These are phyloP conservation scores for Macrolepiota albuminosa DNA, from an alignment of 768 basidiomycete species.

Conservation along the genomic window DNA sequence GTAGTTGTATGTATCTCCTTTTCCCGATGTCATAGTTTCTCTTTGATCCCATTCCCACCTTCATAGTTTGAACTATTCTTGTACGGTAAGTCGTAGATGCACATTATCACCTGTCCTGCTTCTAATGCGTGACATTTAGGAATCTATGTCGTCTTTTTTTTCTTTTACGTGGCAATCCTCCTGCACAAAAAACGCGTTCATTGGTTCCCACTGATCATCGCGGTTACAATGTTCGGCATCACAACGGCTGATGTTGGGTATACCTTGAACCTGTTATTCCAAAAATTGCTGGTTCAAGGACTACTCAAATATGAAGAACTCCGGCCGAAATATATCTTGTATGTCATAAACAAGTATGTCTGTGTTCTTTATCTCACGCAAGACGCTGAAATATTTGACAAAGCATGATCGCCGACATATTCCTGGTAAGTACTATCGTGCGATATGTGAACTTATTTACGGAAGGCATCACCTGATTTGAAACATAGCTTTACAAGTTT, in stretches of 20 bases:
- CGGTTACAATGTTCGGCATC: constrained; percentile 11
- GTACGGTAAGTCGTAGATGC: constrained; percentile 9
- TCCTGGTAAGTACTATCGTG: constrained; percentile 10
- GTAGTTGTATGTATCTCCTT: constrained; percentile 4
- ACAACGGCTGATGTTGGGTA: constrained; percentile 15
- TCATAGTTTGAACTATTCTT: constrained; percentile 16
- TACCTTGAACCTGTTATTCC: constrained; percentile 11
- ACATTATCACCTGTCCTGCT: neutral
- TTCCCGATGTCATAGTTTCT: neutral
- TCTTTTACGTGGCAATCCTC: constrained; percentile 6
- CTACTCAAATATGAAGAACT: constrained; percentile 11
- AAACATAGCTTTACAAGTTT: constrained; percentile 15
- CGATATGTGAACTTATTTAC: neutral
- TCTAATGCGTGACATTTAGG: constrained; percentile 3
- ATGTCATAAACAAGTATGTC: constrained; percentile 16
- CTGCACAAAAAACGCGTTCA: neutral
- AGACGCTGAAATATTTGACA: neutral
- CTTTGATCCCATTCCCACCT: neutral
- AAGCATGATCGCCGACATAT: constrained; percentile 14
- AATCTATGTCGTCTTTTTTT: constrained; percentile 11
- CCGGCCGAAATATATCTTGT: constrained; percentile 15
- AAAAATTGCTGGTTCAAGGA: constrained; percentile 3
- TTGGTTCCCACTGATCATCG: constrained; percentile 4
- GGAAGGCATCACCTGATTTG: neutral
- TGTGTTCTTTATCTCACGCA: neutral